Evolutionary conservation across 768 basidiomycete genomes (phyloP).

Genomic region (Mycena indigotica): DNA sequence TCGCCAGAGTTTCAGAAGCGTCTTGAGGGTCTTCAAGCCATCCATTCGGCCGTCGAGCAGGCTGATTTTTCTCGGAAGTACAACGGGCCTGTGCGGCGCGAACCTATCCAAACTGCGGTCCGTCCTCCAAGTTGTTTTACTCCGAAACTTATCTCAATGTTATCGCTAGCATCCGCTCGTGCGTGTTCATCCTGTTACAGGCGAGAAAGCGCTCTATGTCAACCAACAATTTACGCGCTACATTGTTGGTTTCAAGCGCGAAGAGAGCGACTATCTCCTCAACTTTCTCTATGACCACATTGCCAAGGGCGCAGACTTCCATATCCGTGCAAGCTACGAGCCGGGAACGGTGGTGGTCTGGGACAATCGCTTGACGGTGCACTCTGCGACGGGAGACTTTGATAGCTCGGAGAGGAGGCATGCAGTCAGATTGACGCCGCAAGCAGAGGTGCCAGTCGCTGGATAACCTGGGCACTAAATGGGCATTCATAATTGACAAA

Average conservation of each 20-base stretch:
- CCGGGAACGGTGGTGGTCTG: conserved; percentile 61
- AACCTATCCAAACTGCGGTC: conserved; percentile 51
- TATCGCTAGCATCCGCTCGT: conserved; percentile 51
- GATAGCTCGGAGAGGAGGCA: conserved; percentile 36
- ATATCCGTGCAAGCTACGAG: conserved; percentile 50
- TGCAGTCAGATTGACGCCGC: conserved; percentile 45
- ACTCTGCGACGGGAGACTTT: conserved; percentile 42
- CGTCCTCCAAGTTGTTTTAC: conserved; percentile 8
- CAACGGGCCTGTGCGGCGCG: conserved; percentile 51
- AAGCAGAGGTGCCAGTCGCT: conserved; percentile 47
- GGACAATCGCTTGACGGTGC: conserved; percentile 47
- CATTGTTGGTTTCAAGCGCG: conserved; percentile 57
- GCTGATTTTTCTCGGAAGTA: conserved; percentile 46
- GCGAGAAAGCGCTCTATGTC: conserved; percentile 63
- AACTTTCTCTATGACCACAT: conserved; percentile 59
- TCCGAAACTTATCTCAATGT: not conserved
- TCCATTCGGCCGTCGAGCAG: conserved; percentile 58
- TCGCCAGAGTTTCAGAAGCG: conserved; percentile 59
- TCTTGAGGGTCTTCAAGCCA: conserved; percentile 57
- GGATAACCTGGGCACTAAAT: too few species aligned
- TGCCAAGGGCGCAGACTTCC: conserved; percentile 52
- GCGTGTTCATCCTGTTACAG: conserved; percentile 61
- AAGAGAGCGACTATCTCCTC: conserved; percentile 58
- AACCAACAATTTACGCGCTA: conserved; percentile 56
- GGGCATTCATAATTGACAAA: too few species aligned